Evolutionary conservation across 495 filamentous ascomycete species (phyloP), one percentile per base, ranked within the genome.

Genomic region (Aspergillus nidulans): DNA sequence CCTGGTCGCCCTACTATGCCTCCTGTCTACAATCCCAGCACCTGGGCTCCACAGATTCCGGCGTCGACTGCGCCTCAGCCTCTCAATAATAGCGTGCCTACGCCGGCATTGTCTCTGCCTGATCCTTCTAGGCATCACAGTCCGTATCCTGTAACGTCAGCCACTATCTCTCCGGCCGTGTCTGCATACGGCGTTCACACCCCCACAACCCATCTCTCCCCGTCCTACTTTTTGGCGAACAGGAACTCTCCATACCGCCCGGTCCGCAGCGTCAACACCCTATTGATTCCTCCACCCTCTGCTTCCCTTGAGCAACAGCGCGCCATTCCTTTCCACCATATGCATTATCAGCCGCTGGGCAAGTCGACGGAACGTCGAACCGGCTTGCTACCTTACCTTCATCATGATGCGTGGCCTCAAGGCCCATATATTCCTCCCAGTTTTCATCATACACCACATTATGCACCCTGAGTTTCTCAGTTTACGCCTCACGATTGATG

Each of bases 261-360:
- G 4, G 85, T 98, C 24, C 87, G 92, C 49, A 81, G 86, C 49
- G 89, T 97, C 48, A 90, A 91, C 57, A 95, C 90, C 3, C 78
- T 98, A 18, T 79, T 97, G 16, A 89, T 94, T 25, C 94, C 92
- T 12, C 90, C 94, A 46, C 89, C 91, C 0, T 89, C 89, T 13
- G 79, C 82, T 0, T 88, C 90, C 10, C 79, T 95, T 43, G 83
- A 91, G 44, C 85, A 89, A 58, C 86, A 88, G 53, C 77, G 77
- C 55, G 74, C 71, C 55, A 58, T 87, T 66, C 66, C 80, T 52
- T 75, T 87, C 66, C 76, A 90, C 60, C 89, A 96, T 72, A 96
- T 98, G 91, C 94, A 96, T 63, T 98, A 97, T 60, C 92, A 95
- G 62, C 89, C 92, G 4, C 71, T 98, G 8, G 88, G 89, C 3